These are phyloP conservation scores for Coix lacrymajobi DNA, from an alignment of 176 grass and related monocot species.

Conservation along the genomic window DNA sequence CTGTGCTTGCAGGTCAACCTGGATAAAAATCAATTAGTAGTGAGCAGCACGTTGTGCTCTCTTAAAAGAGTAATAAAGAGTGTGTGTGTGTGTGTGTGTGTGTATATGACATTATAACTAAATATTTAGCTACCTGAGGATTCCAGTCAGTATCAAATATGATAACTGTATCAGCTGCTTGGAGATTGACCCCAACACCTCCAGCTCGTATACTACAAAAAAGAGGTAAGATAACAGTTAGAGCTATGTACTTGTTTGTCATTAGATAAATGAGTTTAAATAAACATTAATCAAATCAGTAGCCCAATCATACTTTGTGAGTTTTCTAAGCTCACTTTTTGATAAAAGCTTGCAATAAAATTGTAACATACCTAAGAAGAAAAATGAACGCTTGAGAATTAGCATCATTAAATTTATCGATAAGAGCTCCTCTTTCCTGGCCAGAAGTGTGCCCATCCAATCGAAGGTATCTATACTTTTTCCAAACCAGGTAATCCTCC, in stretches of 20 bases:
- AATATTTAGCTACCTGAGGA: conserved; percentile 73
- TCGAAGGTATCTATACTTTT: conserved; percentile 87
- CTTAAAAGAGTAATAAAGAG: background rate
- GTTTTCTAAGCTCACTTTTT: conserved; percentile 6
- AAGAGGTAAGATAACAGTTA: background rate
- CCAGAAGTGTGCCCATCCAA: conserved; percentile 99
- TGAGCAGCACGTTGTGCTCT: background rate
- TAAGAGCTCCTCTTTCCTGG: conserved; percentile 87
- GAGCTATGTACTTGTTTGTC: conserved; percentile 20
- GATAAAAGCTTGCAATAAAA: background rate
- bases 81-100: background rate
- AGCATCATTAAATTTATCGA: conserved; percentile 84
- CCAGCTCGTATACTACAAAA: conserved; percentile 90
- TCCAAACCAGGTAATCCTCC: conserved; percentile 95
- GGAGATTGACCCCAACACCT: conserved; percentile 96
- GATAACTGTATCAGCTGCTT: conserved; percentile 99
- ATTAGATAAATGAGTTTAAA: background rate
- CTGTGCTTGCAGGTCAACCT: conserved; percentile 99
- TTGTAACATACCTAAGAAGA: conserved; percentile 72
- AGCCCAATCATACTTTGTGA: background rate
- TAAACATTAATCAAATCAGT: background rate
- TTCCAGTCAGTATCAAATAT: conserved; percentile 99
- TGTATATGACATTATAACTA: conserved; percentile 14
- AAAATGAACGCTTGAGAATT: conserved; percentile 90
- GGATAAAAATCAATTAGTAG: conserved; percentile 22